These are phyloP conservation scores for Fonsecaea multimorphosa DNA, from an alignment of 2,329 filamentous ascomycete species.

Conservation along the genomic window DNA sequence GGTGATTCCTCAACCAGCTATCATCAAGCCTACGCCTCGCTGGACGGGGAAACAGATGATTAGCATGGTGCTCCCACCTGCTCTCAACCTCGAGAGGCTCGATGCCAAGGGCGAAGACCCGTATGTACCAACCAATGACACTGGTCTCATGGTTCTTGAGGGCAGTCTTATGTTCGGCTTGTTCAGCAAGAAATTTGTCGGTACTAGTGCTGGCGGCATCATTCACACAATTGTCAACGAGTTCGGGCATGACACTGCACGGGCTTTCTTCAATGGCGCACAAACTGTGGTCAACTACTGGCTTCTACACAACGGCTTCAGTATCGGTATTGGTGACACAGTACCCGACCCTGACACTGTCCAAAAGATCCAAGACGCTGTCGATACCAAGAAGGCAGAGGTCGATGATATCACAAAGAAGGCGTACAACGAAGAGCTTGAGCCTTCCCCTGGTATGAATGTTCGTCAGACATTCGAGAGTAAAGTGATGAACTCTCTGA, in stretches of 20 bases:
- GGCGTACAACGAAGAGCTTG: conserved; percentile 85
- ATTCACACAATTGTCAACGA: conserved; percentile 97
- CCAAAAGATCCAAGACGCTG: conserved; percentile 79
- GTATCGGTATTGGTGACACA: conserved; percentile 97
- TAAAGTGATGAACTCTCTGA: conserved; percentile 91
- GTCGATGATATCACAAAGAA: conserved; percentile 75
- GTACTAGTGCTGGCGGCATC: conserved; percentile 86
- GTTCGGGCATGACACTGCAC: conserved; percentile 80
- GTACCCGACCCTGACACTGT: conserved; percentile 89
- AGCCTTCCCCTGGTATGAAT: conserved; percentile 97
- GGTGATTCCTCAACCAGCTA: conserved; percentile 88
- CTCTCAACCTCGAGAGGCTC: conserved; percentile 76
- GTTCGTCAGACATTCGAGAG: conserved; percentile 98
- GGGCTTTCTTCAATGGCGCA: conserved; percentile 94
- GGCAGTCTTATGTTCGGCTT: conserved; percentile 91
- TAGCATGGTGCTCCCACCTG: conserved; percentile 86
- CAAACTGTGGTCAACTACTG: conserved; percentile 97
- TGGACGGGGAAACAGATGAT: conserved; percentile 99
- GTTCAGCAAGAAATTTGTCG: conserved; percentile 91
- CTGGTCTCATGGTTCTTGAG: conserved; percentile 80
- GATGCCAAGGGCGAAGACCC: conserved; percentile 64
- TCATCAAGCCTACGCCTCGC: conserved; percentile 85
- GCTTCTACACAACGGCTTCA: conserved; percentile 95
- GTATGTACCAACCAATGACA: conserved; percentile 71
- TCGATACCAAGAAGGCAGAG: conserved; percentile 79